Evolutionary conservation across 148 eudicot genomes (phyloP).

Genomic region (Spergularia bocconei): DNA sequence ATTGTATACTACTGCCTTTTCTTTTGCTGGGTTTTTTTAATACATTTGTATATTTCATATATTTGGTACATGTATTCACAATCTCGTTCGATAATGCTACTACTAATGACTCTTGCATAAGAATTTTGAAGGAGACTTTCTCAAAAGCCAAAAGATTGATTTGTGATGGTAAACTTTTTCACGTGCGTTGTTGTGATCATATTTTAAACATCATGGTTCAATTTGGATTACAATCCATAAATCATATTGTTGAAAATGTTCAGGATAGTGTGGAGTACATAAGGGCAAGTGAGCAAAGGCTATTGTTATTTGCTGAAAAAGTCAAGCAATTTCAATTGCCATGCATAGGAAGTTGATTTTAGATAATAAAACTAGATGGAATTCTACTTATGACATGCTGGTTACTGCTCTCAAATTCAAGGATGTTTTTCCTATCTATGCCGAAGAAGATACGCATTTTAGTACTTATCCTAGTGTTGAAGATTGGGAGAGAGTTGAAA

Average conservation of each 20-base stretch:
- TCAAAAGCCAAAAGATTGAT: conserved; percentile 6
- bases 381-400: no score
- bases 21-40: neutral
- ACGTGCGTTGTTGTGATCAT: conserved; percentile 15
- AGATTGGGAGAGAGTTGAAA: conserved; percentile 1
- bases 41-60: no score
- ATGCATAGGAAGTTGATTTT: conserved; percentile 6
- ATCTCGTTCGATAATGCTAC: conserved; percentile 21
- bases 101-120: neutral
- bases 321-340: neutral
- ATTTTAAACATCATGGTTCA: conserved; percentile 15
- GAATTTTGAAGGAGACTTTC: conserved; percentile 11
- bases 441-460: no score
- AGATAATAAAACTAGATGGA: no score
- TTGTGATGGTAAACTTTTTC: conserved; percentile 24
- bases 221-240: no score
- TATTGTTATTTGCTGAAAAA: neutral
- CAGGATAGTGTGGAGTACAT: conserved; percentile 24
- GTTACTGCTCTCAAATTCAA: no score
- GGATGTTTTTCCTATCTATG: conserved; percentile 9
- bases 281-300: neutral
- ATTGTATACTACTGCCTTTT: neutral
- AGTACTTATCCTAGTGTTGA: neutral
- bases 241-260: neutral
- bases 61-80: conserved; percentile 7